Percentiles rank a stretch among this genome's conserved stretches.
Evolutionary conservation across 257 asterid species (phyloP).

Genomic region (Lithospermum erythrorhizon): DNA sequence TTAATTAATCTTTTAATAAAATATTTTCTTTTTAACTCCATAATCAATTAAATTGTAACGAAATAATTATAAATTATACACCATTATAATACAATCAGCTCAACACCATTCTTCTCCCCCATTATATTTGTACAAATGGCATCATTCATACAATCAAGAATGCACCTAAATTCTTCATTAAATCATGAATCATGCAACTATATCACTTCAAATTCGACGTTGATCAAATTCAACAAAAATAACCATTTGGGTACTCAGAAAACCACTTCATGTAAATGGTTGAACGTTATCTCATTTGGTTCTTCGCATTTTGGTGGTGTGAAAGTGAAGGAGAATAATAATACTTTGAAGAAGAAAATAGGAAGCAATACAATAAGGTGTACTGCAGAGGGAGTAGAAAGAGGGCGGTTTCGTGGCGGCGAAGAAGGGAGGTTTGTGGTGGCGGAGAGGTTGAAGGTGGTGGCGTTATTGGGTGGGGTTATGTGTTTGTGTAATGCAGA

Average conservation of each 20-base stretch:
- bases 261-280: background rate
- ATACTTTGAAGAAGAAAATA: too few species aligned
- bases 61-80: too few species aligned
- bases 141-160: background rate
- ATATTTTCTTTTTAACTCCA: too few species aligned
- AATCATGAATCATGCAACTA: background rate
- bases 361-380: conserved; percentile 27
- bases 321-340: background rate
- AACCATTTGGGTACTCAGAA: background rate
- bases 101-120: background rate
- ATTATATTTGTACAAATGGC: background rate
- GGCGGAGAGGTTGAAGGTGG: conserved; percentile 87
- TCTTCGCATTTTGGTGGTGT: background rate
- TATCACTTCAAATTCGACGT: background rate
- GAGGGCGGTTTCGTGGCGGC: conserved; percentile 40
- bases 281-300: background rate
- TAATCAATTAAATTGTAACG: too few species aligned
- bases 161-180: background rate
- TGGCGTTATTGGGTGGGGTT: conserved; percentile 70
- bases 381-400: conserved; percentile 69
- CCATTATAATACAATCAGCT: too few species aligned
- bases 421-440: conserved; percentile 35
- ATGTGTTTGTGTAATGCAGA: conserved; percentile 94
- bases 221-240: background rate
- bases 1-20: too few species aligned